phyloP scores from a whole-genome alignment of 2,329 filamentous ascomycete species.

The Leptographium lundbergii region DNA sequence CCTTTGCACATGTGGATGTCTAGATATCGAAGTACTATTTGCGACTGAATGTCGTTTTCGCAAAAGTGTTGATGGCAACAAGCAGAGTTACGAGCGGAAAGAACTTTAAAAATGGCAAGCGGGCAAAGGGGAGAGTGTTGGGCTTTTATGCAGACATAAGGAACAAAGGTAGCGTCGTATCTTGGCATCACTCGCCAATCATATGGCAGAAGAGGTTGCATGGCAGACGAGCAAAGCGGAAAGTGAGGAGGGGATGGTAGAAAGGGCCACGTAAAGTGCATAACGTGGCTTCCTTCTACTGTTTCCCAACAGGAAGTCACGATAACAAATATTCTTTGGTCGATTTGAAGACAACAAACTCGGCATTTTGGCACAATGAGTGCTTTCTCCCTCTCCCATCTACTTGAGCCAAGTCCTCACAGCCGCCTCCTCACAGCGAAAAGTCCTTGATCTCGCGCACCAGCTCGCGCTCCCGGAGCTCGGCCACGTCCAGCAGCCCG shows the following conservation, averaged over 20 bases:
- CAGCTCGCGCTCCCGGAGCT: constrained; percentile 19
- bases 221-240: not conserved
- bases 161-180: not conserved
- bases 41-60: too few species aligned
- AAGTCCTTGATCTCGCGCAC: constrained; percentile 8
- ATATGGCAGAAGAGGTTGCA: not conserved
- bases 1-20: not conserved
- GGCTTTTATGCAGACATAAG: too few species aligned
- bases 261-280: not conserved
- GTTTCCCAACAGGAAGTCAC: too few species aligned
- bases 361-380: too few species aligned
- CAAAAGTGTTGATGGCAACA: too few species aligned
- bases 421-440: constrained; percentile 2
- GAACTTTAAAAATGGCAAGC: too few species aligned
- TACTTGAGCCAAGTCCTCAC: not conserved
- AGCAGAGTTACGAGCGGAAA: too few species aligned
- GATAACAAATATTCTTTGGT: not conserved
- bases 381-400: not conserved
- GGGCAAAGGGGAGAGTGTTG: too few species aligned
- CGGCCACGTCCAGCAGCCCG: constrained; percentile 46
- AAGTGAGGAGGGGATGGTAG: not conserved
- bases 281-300: not conserved
- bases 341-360: too few species aligned
- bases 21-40: not conserved
- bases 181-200: not conserved